Conservation (phyloP, 192 early-diverging fungal species). For the Coemansia sp. region DNA sequence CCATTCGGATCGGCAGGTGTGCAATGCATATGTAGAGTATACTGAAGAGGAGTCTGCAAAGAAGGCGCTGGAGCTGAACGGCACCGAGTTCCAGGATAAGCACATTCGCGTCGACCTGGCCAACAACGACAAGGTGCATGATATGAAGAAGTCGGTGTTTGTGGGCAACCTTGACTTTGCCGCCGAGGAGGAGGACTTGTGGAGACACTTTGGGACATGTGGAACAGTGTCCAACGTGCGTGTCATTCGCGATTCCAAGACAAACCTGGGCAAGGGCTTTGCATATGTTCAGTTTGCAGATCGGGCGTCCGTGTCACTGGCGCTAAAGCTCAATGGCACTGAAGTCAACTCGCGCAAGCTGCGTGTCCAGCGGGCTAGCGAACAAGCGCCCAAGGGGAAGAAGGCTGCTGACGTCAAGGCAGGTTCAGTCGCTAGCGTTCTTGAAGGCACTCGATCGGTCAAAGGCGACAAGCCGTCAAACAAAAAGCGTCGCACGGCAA, state of each 20-base stretch:
- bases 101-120: constrained; percentile 86
- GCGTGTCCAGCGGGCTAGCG: constrained; percentile 43
- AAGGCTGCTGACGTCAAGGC: constrained; percentile 13
- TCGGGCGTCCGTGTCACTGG: constrained; percentile 70
- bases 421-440: constrained; percentile 13
- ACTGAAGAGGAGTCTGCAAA: constrained; percentile 58
- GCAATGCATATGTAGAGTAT: constrained; percentile 93
- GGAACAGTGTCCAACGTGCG: constrained; percentile 78
- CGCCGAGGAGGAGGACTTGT: constrained; percentile 70
- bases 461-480: constrained; percentile 54
- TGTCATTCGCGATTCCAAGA: constrained; percentile 77
- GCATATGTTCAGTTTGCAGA: constrained; percentile 88
- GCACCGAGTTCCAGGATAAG: constrained; percentile 76
- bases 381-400: constrained; percentile 44
- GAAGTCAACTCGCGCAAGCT: constrained; percentile 59
- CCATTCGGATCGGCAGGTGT: constrained; percentile 76
- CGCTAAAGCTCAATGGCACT: constrained; percentile 74
- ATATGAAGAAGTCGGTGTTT: constrained; percentile 79
- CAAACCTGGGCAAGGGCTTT: constrained; percentile 91
- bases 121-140: constrained; percentile 53
- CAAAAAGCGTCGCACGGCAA: constrained; percentile 50
- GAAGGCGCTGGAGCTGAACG: constrained; percentile 68
- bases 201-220: constrained; percentile 68
- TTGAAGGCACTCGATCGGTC: constrained; percentile 60
- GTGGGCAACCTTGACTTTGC: constrained; percentile 72